phyloP scores from a whole-genome alignment of 495 filamentous ascomycete genomes.

The Cercophora sp. region DNA sequence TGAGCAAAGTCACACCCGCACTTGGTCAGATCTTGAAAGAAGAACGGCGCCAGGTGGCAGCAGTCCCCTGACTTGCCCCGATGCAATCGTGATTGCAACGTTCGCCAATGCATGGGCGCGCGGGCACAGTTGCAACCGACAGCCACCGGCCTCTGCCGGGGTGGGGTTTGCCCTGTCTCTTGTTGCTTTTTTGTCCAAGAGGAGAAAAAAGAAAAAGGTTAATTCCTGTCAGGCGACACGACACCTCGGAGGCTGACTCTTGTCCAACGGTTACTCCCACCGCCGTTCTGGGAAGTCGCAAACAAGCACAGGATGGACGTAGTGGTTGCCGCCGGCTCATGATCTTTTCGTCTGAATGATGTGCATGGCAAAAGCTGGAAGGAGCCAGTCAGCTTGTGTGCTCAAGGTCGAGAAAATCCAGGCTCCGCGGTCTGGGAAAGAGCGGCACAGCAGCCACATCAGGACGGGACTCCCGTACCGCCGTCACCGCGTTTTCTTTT shows the following conservation, averaged over 20 bases:
- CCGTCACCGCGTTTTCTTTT: conserved; percentile 14
- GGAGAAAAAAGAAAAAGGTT: conserved; percentile 22
- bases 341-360: background rate
- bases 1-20: conserved; percentile 22
- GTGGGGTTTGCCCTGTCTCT: conserved; percentile 14
- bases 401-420: conserved; percentile 4
- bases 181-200: conserved; percentile 16
- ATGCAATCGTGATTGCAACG: conserved; percentile 38
- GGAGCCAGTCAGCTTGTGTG: background rate
- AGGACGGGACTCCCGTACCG: conserved; percentile 13
- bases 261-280: too few relatives aligned
- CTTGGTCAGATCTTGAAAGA: conserved; percentile 31
- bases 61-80: conserved; percentile 35
- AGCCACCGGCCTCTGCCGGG: conserved; percentile 33
- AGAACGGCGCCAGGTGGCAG: conserved; percentile 17
- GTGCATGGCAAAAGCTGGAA: background rate
- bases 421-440: conserved; percentile 3
- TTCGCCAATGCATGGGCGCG: conserved; percentile 26
- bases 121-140: conserved; percentile 27
- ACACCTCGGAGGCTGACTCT: conserved; percentile 1
- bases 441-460: conserved; percentile 6
- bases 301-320: too few relatives aligned
- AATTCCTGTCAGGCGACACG: conserved; percentile 20
- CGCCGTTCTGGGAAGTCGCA: too few relatives aligned
- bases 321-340: too few relatives aligned